Evolutionary conservation across 2,329 filamentous ascomycete species (phyloP).

Genomic region (Neonectria coccinea): DNA sequence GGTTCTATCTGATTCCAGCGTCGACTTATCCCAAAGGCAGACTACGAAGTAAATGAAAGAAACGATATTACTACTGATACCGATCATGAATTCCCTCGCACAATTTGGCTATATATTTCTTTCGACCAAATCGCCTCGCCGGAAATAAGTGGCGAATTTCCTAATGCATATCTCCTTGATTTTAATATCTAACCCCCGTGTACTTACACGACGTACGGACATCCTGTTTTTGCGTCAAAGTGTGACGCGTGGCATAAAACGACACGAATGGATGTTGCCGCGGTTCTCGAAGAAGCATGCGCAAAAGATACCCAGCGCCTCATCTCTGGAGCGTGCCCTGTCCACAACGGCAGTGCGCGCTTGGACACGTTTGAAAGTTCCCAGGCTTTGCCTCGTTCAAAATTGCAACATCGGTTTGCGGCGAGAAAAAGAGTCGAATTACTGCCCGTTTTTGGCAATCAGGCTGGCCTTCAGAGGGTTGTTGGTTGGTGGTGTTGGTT

Average conservation of each 20-base stretch:
- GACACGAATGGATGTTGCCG: not conserved
- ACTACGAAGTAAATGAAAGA: not conserved
- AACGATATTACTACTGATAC: not conserved
- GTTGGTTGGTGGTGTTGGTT: slow-evolving; percentile 17
- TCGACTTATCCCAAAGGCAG: not conserved
- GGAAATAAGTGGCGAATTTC: no score
- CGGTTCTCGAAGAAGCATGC: not conserved
- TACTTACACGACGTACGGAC: not conserved
- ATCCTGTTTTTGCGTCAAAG: not conserved
- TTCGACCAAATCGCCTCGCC: no score
- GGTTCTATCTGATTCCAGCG: not conserved
- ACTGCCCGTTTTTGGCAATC: not conserved
- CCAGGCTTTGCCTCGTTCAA: not conserved
- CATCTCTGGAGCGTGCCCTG: not conserved
- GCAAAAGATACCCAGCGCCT: not conserved
- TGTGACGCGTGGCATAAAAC: not conserved
- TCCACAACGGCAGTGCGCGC: not conserved
- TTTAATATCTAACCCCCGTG: not conserved
- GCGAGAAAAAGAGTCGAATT: not conserved
- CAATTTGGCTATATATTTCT: not conserved
- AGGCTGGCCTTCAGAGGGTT: slow-evolving; percentile 10
- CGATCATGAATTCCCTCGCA: not conserved
- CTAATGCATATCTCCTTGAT: no score
- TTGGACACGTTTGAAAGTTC: not conserved
- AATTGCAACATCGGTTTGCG: no score